These are phyloP conservation scores for Picea sitchensis DNA, from an alignment of 75 land plant genomes.

Conservation along the genomic window DNA sequence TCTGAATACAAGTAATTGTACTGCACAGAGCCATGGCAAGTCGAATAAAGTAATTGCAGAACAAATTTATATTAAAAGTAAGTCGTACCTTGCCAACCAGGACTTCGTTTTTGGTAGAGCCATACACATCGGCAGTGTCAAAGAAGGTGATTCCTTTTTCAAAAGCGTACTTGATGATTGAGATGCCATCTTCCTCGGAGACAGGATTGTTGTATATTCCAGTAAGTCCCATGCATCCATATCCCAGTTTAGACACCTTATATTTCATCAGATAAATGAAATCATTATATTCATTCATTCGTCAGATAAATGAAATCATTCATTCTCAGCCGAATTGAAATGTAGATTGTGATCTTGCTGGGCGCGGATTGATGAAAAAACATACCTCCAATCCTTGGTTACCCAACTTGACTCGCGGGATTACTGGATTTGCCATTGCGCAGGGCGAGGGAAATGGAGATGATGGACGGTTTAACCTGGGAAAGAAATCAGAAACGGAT, in stretches of 20 bases:
- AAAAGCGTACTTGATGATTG: conserved; percentile 58
- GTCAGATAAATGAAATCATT: too few species aligned
- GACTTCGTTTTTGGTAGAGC: conserved; percentile 46
- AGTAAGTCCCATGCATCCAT: conserved; percentile 66
- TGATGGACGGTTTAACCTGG: not conserved
- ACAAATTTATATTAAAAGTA: not conserved
- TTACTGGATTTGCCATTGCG: conserved; percentile 8
- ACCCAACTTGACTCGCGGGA: conserved; percentile 30
- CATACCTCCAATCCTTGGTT: conserved; percentile 44
- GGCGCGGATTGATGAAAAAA: too few species aligned
- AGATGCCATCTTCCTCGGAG: conserved; percentile 41
- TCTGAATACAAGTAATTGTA: too few species aligned
- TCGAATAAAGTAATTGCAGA: not conserved
- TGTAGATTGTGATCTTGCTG: too few species aligned
- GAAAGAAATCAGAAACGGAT: too few species aligned
- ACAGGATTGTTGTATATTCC: conserved; percentile 37
- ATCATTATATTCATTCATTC: too few species aligned
- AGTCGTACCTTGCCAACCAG: conserved; percentile 56
- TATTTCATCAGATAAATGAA: too few species aligned
- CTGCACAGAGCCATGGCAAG: too few species aligned
- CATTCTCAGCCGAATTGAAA: too few species aligned
- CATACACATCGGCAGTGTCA: conserved; percentile 77
- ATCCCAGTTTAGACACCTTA: conserved; percentile 52
- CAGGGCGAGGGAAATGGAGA: too few species aligned
- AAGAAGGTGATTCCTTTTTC: conserved; percentile 68